phyloP scores from a whole-genome alignment of 305 asterid genomes.

The Rubia tinctorum region DNA sequence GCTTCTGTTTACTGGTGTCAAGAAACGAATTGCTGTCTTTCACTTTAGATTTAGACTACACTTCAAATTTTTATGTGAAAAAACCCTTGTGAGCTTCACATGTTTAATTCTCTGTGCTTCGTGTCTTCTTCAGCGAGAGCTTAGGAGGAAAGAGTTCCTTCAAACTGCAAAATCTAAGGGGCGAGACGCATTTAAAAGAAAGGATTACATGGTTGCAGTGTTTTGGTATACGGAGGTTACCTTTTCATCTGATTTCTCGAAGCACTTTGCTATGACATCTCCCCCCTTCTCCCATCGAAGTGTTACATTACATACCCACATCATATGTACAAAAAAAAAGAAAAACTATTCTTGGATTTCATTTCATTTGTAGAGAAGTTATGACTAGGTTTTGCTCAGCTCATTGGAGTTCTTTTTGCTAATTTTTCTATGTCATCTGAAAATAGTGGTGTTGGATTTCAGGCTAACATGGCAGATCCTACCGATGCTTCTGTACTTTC shows the following conservation, averaged over 20 bases:
- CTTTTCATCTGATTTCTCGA: not conserved
- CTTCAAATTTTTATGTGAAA: not conserved
- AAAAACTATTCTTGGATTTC: too few species aligned
- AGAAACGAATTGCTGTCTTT: not conserved
- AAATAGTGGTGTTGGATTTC: not conserved
- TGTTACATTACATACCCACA: too few species aligned
- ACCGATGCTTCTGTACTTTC: conserved; percentile 1
- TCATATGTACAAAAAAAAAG: too few species aligned
- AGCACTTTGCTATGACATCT: not conserved
- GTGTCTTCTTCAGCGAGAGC: not conserved
- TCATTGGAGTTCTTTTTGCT: not conserved
- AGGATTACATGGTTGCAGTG: not conserved
- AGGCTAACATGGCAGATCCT: conserved; percentile 5
- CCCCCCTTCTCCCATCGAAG: not conserved
- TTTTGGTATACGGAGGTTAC: conserved; percentile 1
- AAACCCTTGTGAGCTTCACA: not conserved
- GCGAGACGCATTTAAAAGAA: not conserved
- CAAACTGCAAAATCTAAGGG: conserved; percentile 2
- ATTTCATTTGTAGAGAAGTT: too few species aligned
- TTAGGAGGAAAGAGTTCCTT: not conserved
- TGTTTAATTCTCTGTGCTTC: too few species aligned
- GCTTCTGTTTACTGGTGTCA: not conserved
- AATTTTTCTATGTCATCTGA: not conserved
- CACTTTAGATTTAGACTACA: not conserved
- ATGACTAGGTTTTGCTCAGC: not conserved